Evolutionary conservation across 768 basidiomycete genomes (phyloP), one percentile per base, ranked within the genome.

Genomic region (Podaxis carcinomalis): DNA sequence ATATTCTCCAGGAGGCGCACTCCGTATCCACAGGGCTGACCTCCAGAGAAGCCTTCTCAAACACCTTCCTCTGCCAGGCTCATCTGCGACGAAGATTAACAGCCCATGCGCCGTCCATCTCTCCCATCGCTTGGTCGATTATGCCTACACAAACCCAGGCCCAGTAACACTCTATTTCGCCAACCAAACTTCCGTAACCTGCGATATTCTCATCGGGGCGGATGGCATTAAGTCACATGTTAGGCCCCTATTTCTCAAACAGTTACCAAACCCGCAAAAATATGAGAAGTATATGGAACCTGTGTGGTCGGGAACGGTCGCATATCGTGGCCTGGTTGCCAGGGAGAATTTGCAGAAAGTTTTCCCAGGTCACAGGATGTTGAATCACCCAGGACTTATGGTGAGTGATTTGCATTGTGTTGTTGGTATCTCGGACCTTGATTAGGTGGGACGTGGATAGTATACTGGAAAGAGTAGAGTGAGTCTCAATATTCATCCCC

Each of bases 41-140:
- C 74, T 83, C 49, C 80, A 82, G 42, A 57, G 68, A 7, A 70
- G 75, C 9, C 68, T 84, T 21, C 68, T 83, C 35, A 68, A 71
- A 9, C 67, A 74, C 61, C 62, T 82, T 44, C 65, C 72, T 2
- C 51, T 73, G 3, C 36, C 57, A n/a, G 46, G 57, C 7, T 39
- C 47, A 13, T 5, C 2, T 10, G 25, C 23, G 3, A 14, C 28
- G n/a, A 49, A 25, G 21, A 47, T 27, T 4, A 61, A 46, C 23
- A 53, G 32, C 21, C 19, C 19, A 36, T 61, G 59, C 1, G 66
- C 66, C 5, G 69, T 73, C 2, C 68, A 77, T 56, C 73, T 77
- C 2, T 67, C 69, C 14, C 81, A 79, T 60, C 77, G 76, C n/a
- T 70, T 83, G 1, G 63, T 70, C 14, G 70, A 73, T 0, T 83